These are phyloP conservation scores for Rhynchosporium graminicola DNA, from an alignment of 2,329 filamentous ascomycete genomes.

Conservation along the genomic window DNA sequence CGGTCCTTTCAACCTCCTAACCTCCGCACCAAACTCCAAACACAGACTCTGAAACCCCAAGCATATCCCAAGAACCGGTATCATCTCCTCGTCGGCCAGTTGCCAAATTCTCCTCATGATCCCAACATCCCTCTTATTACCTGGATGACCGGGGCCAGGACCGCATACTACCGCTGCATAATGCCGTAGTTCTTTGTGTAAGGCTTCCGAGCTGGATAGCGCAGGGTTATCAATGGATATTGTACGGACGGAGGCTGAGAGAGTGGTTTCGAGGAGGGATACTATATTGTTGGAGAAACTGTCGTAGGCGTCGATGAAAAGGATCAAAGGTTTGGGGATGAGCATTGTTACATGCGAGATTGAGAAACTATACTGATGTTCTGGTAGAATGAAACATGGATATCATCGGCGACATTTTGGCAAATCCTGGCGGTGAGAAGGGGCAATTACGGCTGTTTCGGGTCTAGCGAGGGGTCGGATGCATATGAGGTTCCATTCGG, in stretches of 20 bases:
- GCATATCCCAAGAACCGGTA: slow-evolving; percentile 81
- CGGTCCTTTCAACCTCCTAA: slow-evolving; percentile 55
- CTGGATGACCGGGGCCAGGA: slow-evolving; percentile 84
- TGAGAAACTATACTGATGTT: neutral
- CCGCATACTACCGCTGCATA: slow-evolving; percentile 89
- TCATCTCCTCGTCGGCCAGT: slow-evolving; percentile 55
- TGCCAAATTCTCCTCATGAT: slow-evolving; percentile 77
- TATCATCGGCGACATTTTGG: slow-evolving; percentile 1
- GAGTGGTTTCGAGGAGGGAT: slow-evolving; percentile 70
- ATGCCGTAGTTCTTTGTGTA: slow-evolving; percentile 52
- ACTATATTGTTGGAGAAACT: slow-evolving; percentile 97
- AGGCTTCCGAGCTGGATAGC: slow-evolving; percentile 47
- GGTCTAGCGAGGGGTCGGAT: slow-evolving; percentile 15
- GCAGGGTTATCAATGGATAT: slow-evolving; percentile 70
- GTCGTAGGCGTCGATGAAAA: slow-evolving; percentile 95
- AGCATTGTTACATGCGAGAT: slow-evolving; percentile 33
- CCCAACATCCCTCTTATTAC: slow-evolving; percentile 73
- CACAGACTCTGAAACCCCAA: slow-evolving; percentile 70
- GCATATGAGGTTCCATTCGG: slow-evolving; percentile 21
- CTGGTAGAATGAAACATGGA: neutral
- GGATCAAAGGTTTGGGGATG: slow-evolving; percentile 50
- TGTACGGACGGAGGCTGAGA: slow-evolving; percentile 68
- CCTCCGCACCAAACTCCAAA: slow-evolving; percentile 56
- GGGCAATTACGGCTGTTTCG: slow-evolving; percentile 6
- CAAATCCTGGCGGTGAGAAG: neutral